Evolutionary conservation across 2,329 filamentous ascomycete genomes (phyloP), one percentile per base, ranked within the genome.

Genomic region (Diaporthe eres): DNA sequence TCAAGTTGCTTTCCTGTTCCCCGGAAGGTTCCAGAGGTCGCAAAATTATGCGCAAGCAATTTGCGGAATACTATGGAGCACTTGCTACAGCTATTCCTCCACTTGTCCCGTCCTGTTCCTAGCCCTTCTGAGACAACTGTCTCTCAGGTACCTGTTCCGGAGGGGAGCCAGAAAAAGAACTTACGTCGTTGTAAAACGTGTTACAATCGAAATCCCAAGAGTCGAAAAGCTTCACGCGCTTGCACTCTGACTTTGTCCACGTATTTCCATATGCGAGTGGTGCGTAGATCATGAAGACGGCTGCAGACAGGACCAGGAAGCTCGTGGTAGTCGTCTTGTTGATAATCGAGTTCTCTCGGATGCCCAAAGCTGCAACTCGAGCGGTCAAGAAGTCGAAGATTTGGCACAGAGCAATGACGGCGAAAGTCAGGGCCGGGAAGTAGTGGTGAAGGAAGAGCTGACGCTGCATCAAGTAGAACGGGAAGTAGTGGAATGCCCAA

Each of bases 181-280:
- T 94, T 92, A 98, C 96, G 82, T 92, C 92, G 79, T 93, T 92
- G 80, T 93, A 88, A 88, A 99, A 99, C 76, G 91, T 96, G 85
- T 98, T 98, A 90, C 97, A 99, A 85, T 99, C 97, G 90, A 96
- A 99, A 83, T 99, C 97, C 97, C 97, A 99, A 2, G 92, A 93
- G 75, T 90, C 88, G 82, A 98, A 93, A 17, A 99, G 88, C 88
- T 98, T 98, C 77, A 97, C 93, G 74, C 92, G 92, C 79, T 92
- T 92, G 89, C 97, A 99, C 81, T 97, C 93, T 76, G 90, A 87
- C 87, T 95, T 94, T 71, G 96, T 99, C 97, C 97, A 99, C 71
- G 92, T 88, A 83, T 98, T 98, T 77, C 97, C 97, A 82, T 99
- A 99, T 15, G 94, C 92, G 51, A 99, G 89, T 53, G 97, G 97